A percentile compares a stretch with the other conserved stretches of the same genome.
Evolutionary conservation across 1,139 yeast species (phyloP).

Genomic region (Pneumocystis carinii): DNA sequence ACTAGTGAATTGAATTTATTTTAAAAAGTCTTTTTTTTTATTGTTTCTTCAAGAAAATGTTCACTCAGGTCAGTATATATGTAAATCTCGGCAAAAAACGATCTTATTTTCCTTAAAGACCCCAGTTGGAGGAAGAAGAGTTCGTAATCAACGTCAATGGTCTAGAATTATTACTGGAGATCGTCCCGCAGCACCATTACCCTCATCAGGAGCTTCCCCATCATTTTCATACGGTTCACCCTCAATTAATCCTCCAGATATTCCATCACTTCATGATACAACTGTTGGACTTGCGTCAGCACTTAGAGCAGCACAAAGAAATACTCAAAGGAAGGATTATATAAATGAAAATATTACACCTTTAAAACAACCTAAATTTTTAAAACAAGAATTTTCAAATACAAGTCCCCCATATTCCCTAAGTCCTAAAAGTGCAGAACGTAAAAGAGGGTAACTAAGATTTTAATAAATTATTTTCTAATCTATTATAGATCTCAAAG

Average conservation of each 20-base stretch:
- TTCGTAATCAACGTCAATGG: not conserved
- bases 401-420: not conserved
- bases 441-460: not conserved
- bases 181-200: not conserved
- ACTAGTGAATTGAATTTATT: not conserved
- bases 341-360: not conserved
- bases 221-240: slow-evolving; percentile 12
- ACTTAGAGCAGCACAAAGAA: slow-evolving; percentile 2
- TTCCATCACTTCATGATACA: not conserved
- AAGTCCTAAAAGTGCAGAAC: not conserved
- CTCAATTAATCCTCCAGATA: not conserved
- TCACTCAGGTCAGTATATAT: not conserved
- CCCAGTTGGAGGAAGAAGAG: not conserved
- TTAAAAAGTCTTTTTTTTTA: not conserved
- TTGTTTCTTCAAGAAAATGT: not conserved
- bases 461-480: not conserved
- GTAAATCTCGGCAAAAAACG: not conserved
- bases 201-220: not conserved
- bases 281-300: slow-evolving; percentile 4
- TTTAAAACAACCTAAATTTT: not conserved
- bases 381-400: not conserved
- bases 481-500: not conserved
- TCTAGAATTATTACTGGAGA: not conserved
- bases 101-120: not conserved
- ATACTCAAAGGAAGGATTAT: not conserved